Evolutionary conservation across 2,329 filamentous ascomycete genomes (phyloP), one percentile per base, ranked within the genome.

Genomic region (Fusarium zealandicum): DNA sequence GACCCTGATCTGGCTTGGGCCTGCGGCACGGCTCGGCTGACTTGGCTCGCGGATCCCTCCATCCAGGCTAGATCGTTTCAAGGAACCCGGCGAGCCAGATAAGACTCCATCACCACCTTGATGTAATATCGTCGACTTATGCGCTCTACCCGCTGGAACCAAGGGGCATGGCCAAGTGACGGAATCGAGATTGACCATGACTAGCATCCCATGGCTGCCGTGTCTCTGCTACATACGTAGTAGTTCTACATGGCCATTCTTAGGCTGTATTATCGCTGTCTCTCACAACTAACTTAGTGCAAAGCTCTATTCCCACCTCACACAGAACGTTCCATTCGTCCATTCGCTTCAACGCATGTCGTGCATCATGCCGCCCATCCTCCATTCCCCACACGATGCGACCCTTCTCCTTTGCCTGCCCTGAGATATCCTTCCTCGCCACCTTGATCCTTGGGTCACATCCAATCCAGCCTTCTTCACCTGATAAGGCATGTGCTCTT

Each of bases 111-210:
- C 5, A 31, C 28, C 12, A n/a, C 28, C 4, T 31, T n/a, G 14
- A 28, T 25, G 17, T 17, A 28, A 25, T n/a, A 25, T 16, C 28
- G 32, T 17, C 30, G 6, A 37, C 32, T 22, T 42, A 48, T 35
- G 43, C 56, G 56, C 37, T 58, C 35, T 50, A 54, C 16, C 38
- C 54, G 56, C 56, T 35, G 20, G 30, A 44, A 38, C 31, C 22
- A 13, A 22, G 11, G 16, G 20, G 13, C 41, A 40, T 11, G 4
- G 16, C 13, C 12, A 31, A 22, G 32, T 30, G 37, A 27, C 14
- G 13, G 40, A 22, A 33, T 14, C 27, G 28, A 32, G 14, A 30
- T 30, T 13, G 27, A 30, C 8, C 6, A 9, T 25, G n/a, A n/a
- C n/a, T n/a, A n/a, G n/a, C n/a, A n/a, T n/a, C n/a, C n/a, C n/a